Evolutionary conservation across 192 early-diverging fungal species (phyloP).

Genomic region (Jimgerdemannia flammicorona): DNA sequence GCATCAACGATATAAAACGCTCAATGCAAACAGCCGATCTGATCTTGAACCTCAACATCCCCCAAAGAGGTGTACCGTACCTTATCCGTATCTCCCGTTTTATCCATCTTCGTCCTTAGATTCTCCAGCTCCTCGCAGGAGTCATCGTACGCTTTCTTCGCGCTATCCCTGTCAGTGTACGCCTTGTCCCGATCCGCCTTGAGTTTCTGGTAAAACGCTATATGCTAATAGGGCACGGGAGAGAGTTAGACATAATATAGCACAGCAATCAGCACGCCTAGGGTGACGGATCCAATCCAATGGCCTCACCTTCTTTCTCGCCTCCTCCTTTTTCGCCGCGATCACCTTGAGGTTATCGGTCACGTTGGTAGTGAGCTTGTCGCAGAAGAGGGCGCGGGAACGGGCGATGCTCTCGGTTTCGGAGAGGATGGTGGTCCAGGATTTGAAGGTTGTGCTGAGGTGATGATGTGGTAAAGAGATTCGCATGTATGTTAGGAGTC

Average conservation of each 20-base stretch:
- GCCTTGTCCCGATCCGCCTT: constrained; percentile 54
- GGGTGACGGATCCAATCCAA: not conserved
- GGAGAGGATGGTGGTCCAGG: constrained; percentile 57
- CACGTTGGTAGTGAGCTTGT: constrained; percentile 45
- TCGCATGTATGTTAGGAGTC: not conserved
- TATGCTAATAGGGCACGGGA: constrained; percentile 42
- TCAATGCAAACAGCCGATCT: too few species aligned
- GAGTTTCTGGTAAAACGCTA: constrained; percentile 58
- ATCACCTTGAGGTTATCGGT: constrained; percentile 55
- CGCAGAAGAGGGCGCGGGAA: constrained; percentile 21
- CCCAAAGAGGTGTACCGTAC: constrained; percentile 35
- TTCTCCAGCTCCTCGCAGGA: constrained; percentile 60
- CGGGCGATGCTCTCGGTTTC: constrained; percentile 39
- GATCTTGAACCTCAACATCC: not conserved
- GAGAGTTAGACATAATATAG: constrained; percentile 1
- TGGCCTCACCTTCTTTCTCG: constrained; percentile 58
- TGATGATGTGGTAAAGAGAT: not conserved
- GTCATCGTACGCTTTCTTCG: constrained; percentile 59
- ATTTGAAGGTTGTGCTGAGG: constrained; percentile 46
- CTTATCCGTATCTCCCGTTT: constrained; percentile 49
- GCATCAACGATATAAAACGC: too few species aligned
- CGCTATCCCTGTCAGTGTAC: constrained; percentile 58
- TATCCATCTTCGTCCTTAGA: constrained; percentile 50
- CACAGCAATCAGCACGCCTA: not conserved
- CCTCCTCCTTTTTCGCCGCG: constrained; percentile 57